Evolutionary conservation across 1,139 yeast species (phyloP), one percentile per base, ranked within the genome.

Genomic region (Hansenula anomala): DNA sequence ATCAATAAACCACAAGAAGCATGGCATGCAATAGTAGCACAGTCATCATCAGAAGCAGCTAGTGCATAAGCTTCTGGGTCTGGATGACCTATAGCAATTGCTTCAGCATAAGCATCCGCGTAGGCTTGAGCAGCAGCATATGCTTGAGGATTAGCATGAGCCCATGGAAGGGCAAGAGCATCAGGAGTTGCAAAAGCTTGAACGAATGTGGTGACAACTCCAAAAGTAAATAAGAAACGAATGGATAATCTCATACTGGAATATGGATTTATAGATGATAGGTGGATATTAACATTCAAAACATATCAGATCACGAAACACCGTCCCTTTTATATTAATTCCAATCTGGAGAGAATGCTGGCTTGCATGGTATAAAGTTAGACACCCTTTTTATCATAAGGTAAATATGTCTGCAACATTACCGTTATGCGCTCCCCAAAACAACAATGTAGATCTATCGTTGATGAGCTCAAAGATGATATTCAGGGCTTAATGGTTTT

Each of bases 61-160:
- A 38, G 30, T 7, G 46, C 46, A 11, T 42, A 42, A 28, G 46
- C 46, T 37, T 42, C 42, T 33, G 46, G 46, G 33, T 42, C 46
- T 36, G 46, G 44, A n/a, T 42, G 44, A 15, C 41, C 43, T 15
- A 42, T 38, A 22, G 46, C 46, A 30, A 40, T 23, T 5, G 46
- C 46, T 34, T 42, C 46, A 36, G 46, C 46, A 17, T 36, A 42
- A 22, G 46, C 46, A 13, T 42, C 41, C 33, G 46, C 46, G 12
- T 31, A 43, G 12, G 46, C 46, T 13, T 30, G 17, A 16, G 46
- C 44, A 28, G 42, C 46, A 30, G 46, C 44, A 12, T 26, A 14
- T 25, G 46, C 46, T 27, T 40, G 40, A 11, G 46, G 38, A 17
- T 43, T 40, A 24, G 46, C 46, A 6, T 40, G 32, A 28, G 45